These are phyloP conservation scores for Aureoboletus auriporus DNA, from an alignment of 768 basidiomycete species.

Conservation along the genomic window DNA sequence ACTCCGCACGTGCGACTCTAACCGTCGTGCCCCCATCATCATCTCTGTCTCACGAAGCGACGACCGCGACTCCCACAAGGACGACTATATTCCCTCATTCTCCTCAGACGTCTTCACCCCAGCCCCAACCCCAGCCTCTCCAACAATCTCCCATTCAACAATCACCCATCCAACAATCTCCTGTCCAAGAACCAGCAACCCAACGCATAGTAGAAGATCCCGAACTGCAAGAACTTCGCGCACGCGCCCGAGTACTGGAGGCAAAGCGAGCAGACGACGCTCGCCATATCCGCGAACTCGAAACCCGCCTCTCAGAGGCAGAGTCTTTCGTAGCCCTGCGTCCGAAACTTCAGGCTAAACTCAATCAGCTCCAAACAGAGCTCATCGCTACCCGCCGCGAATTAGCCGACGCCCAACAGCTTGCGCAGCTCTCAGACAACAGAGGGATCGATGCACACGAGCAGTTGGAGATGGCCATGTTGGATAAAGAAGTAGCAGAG, in stretches of 20 bases:
- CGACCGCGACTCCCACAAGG: constrained; percentile 22
- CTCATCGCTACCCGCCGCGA: constrained; percentile 72
- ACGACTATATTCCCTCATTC: constrained; percentile 37
- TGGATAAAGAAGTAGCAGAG: constrained; percentile 97
- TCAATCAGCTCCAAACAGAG: constrained; percentile 76
- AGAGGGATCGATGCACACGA: constrained; percentile 78
- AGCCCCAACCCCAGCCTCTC: constrained; percentile 21
- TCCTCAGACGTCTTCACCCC: constrained; percentile 29
- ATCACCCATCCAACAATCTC: constrained; percentile 2
- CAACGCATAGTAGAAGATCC: constrained; percentile 44
- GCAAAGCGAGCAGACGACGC: constrained; percentile 83
- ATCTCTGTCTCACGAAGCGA: constrained; percentile 21
- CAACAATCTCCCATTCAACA: constrained; percentile 16
- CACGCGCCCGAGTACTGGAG: constrained; percentile 83
- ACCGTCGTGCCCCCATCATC: constrained; percentile 6
- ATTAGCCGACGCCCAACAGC: constrained; percentile 70
- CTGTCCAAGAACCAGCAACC: not conserved
- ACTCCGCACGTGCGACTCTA: constrained; percentile 24
- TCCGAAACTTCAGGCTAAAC: constrained; percentile 90
- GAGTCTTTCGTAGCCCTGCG: constrained; percentile 78
- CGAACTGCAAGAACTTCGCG: constrained; percentile 75
- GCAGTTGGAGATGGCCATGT: constrained; percentile 89
- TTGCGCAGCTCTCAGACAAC: constrained; percentile 66
- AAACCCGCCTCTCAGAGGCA: constrained; percentile 78
- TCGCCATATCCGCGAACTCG: constrained; percentile 78